Conservation (phyloP, 345 rosid species). For the Eucalyptus marginata region DNA sequence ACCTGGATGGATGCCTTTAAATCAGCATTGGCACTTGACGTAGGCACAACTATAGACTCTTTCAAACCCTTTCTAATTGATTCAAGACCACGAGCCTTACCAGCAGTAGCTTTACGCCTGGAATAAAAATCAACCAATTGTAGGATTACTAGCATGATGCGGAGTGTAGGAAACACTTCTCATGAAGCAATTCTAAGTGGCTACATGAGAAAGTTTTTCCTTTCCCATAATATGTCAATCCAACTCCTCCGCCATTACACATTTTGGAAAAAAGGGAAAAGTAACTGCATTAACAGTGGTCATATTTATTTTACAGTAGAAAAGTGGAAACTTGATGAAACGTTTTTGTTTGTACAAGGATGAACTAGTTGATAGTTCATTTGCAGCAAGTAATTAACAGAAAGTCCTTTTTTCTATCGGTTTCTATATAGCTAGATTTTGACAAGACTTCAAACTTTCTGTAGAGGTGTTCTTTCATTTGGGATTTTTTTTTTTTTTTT, state of each 20-base stretch:
- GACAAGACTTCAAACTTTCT: neutral
- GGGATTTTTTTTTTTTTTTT: neutral
- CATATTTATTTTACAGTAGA: neutral
- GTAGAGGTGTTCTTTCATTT: neutral
- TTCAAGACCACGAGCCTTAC: slow-evolving; percentile 18
- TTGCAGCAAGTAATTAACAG: neutral
- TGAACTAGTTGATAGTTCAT: neutral
- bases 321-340: neutral
- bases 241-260: neutral
- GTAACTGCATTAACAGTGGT: neutral
- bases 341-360: neutral
- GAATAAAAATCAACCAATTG: neutral
- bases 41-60: slow-evolving; percentile 28
- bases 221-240: neutral
- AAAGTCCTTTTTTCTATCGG: neutral
- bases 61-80: slow-evolving; percentile 2
- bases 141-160: neutral
- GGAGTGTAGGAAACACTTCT: neutral
- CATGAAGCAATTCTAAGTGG: neutral
- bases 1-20: slow-evolving; percentile 20
- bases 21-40: slow-evolving; percentile 32
- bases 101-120: slow-evolving; percentile 18
- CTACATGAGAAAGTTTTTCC: neutral
- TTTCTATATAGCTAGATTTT: neutral
- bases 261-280: neutral